Evolutionary conservation across 257 asterid species (phyloP), one percentile per base, ranked within the genome.

Genomic region (Salvia hispanica): DNA sequence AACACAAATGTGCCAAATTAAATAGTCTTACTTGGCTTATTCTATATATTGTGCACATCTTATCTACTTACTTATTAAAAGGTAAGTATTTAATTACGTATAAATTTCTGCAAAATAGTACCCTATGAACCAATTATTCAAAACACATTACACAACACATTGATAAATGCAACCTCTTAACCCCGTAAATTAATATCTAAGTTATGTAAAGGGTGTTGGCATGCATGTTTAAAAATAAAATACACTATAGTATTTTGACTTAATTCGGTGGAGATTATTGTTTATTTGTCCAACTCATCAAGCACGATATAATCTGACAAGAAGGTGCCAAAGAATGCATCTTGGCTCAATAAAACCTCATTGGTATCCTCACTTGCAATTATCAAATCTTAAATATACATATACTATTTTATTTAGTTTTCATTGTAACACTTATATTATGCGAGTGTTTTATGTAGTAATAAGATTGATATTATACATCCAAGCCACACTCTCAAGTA

Each of bases 221-320:
- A 71, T 36, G 73, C 64, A 42, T 28, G 43, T 3, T 13, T 13
- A 51, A 36, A 68, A 31, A 15, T 6, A 18, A 3, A 3, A 47
- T 44, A 10, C 53, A 16, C 1, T 12, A 45, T 16, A 33, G 4
- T 45, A 63, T 62, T 77, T 75, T 75, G 83, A 79, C 83, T 79
- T 79, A 25, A 66, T 59, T 36, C 39, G 36, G 42, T 18, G 46
- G 2, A 15, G 50, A 3, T 31, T 33, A 4, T 18, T 18, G 40
- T 64, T 50, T 11, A 51, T 40, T 61, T 53, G 44, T 25, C 47
- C 57, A 77, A 69, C 63, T 63, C 78, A 72, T 51, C 67, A 67
- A 78, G 36, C 80, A 80, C 84, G 75, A 79, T 84, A 79, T 58
- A 52, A 37, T 75, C 87, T 79, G 86, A 82, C 95, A 87, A 81